A percentile compares a stretch with the other conserved stretches of the same genome.
Conservation (phyloP, 768 basidiomycete genomes). For the Termitomyces sp. region DNA sequence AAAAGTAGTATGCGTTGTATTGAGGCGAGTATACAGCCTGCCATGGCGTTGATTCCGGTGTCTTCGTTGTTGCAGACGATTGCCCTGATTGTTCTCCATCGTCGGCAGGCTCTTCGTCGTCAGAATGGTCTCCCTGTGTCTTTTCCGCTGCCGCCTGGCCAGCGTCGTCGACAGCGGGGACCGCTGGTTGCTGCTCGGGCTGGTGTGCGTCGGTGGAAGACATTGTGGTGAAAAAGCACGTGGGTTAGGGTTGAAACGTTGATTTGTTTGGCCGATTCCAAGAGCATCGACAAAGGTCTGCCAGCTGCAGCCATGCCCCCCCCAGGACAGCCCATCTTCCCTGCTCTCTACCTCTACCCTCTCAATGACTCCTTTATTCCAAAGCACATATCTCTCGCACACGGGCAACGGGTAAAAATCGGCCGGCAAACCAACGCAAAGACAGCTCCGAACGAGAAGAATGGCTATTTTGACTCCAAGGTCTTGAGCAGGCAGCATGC, state of each 20-base stretch:
- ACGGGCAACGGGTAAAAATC: slow-evolving; percentile 76
- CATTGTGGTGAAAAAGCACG: neutral
- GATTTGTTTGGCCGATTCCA: slow-evolving; percentile 14
- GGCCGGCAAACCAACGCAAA: slow-evolving; percentile 95
- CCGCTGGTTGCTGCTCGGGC: neutral
- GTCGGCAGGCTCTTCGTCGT: neutral
- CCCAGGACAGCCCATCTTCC: slow-evolving; percentile 24
- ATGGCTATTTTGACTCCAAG: slow-evolving; percentile 97
- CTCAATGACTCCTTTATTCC: slow-evolving; percentile 93
- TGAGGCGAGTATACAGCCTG: slow-evolving; percentile 78
- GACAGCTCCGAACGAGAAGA: slow-evolving; percentile 87
- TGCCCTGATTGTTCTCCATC: neutral
- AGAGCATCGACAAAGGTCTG: slow-evolving; percentile 6
- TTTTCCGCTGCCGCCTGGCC: neutral
- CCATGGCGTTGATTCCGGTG: slow-evolving; percentile 39
- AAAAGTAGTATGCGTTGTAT: slow-evolving; percentile 84
- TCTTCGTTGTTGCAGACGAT: neutral
- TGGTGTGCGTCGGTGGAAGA: neutral
- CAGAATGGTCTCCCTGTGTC: neutral
- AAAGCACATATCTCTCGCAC: slow-evolving; percentile 83
- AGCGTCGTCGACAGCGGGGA: neutral
- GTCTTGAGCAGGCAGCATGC: slow-evolving; percentile 92
- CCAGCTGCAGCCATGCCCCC: slow-evolving; percentile 24
- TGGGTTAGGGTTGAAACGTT: slow-evolving; percentile 16
- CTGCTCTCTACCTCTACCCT: slow-evolving; percentile 74